Evolutionary conservation across 495 filamentous ascomycete genomes (phyloP), one percentile per base, ranked within the genome.

Genomic region (Aspergillus egyptiacus): DNA sequence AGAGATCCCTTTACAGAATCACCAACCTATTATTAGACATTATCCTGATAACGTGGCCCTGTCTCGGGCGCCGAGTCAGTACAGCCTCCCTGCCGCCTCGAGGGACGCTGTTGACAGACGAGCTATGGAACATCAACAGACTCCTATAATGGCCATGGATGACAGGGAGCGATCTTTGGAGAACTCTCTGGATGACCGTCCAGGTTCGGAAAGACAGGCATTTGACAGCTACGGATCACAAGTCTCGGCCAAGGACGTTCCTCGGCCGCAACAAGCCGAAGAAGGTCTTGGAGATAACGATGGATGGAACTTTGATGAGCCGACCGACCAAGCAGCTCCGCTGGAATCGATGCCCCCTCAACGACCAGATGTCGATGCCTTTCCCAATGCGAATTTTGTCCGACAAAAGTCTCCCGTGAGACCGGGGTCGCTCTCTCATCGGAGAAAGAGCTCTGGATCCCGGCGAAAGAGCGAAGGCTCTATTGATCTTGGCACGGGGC

Each of bases 261-360:
- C 49, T 24, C 57, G 62, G 14, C 44, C 48, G 18, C 62, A 65
- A 41, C 59, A 61, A n/a, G 36, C 33, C 14, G 61, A 80, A 19
- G 72, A 76, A n/a, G 40, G 43, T 40, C 53, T 60, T 0, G 65
- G 71, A 17, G 85, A 93, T 51, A 62, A 75, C 5, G 91, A 95
- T 64, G 85, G 77, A 9, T 98, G 93, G 93, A 88, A 93, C 62
- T 98, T 98, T 59, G 87, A 89, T 50, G 91, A 97, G 45, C 72
- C 70, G 3, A 35, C 52, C 3, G 65, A 65, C 10, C 60, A 65
- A 15, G 68, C 64, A 48, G 44, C 64, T 1, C 67, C 81, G 20
- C 60, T 73, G 36, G 77, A 73, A 53, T 64, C 63, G 50, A 78
- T 74, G 34, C 79, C 72, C 49, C 72, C 75, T 15, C 76, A 81